Conservation (phyloP, 306 rosid species). For the Betula pendula region DNA sequence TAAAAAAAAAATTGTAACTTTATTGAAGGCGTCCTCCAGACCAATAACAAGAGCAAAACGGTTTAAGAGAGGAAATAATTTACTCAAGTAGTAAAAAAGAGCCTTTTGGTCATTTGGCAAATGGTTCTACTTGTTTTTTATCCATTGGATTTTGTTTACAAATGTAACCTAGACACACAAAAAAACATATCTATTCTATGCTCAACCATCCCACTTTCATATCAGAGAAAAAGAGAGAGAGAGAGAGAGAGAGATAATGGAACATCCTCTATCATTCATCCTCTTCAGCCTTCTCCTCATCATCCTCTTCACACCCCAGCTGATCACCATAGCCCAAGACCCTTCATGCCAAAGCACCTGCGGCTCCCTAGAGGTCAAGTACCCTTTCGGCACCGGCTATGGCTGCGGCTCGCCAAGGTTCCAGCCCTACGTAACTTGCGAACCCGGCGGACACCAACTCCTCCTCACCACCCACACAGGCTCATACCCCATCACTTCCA, state of each 20-base stretch:
- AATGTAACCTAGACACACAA: background rate
- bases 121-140: background rate
- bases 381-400: conserved; percentile 61
- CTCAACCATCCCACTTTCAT: background rate
- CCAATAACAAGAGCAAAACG: background rate
- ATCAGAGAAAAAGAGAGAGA: background rate
- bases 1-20: too few relatives aligned
- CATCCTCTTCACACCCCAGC: background rate
- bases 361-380: conserved; percentile 47
- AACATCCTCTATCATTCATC: background rate
- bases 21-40: too few relatives aligned
- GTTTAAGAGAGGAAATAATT: background rate
- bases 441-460: conserved; percentile 25
- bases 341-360: conserved; percentile 51
- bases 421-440: conserved; percentile 52
- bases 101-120: background rate
- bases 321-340: background rate
- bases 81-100: background rate
- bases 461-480: conserved; percentile 60
- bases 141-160: background rate
- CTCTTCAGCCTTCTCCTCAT: conserved; percentile 9
- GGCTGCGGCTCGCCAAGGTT: conserved; percentile 71
- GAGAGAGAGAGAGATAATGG: conserved; percentile 16
- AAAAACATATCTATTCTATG: background rate
- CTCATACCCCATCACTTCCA: conserved; percentile 53